Evolutionary conservation across 257 asterid genomes (phyloP).

Genomic region (Solanum dulcamara): DNA sequence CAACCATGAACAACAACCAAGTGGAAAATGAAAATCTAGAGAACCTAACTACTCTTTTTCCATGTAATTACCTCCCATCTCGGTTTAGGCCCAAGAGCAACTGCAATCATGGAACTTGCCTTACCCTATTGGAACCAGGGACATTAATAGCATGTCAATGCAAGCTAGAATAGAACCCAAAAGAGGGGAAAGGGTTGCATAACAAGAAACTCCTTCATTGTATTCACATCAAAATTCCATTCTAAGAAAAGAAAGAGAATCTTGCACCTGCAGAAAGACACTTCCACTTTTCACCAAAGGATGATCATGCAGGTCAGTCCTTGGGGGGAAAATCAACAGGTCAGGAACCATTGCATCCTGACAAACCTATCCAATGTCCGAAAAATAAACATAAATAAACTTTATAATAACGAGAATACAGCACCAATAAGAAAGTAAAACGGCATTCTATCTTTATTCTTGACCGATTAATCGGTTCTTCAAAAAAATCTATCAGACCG

Average conservation of each 20-base stretch:
- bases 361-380: slow-evolving; percentile 32
- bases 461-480: neutral
- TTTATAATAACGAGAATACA: neutral
- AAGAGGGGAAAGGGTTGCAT: neutral
- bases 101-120: slow-evolving; percentile 92
- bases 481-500: neutral
- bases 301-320: slow-evolving; percentile 82
- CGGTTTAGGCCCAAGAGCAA: slow-evolving; percentile 70
- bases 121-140: slow-evolving; percentile 43
- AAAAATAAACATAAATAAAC: neutral
- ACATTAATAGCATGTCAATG: neutral
- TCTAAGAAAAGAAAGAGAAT: neutral
- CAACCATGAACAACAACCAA: neutral
- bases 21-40: neutral
- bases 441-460: neutral
- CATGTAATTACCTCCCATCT: slow-evolving; percentile 64
- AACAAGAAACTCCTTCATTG: neutral
- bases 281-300: slow-evolving; percentile 65
- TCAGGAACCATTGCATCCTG: slow-evolving; percentile 73
- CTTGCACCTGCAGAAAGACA: slow-evolving; percentile 67
- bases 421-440: neutral
- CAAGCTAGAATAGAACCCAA: neutral
- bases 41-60: neutral
- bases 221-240: neutral
- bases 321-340: slow-evolving; percentile 70